A percentile compares a stretch with the other conserved stretches of the same genome.
Evolutionary conservation across 75 land plant genomes (phyloP).

Genomic region (Selaginella tamariscina): DNA sequence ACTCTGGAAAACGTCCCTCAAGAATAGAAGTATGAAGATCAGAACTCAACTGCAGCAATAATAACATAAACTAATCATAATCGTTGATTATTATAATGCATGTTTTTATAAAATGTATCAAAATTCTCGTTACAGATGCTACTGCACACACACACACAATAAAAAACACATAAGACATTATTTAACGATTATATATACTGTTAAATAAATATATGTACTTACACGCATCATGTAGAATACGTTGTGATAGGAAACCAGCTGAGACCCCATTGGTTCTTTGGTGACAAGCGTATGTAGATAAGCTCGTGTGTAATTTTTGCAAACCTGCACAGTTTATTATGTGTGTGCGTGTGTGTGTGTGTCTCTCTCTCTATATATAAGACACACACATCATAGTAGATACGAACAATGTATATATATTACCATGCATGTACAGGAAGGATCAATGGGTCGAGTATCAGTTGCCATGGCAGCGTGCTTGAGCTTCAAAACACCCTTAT

Average conservation of each 20-base stretch:
- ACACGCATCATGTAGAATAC: conserved; percentile 95
- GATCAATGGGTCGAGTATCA: neutral
- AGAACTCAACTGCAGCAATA: conserved; percentile 63
- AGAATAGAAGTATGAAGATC: conserved; percentile 77
- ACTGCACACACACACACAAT: no score
- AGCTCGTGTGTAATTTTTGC: conserved; percentile 79
- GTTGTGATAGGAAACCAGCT: conserved; percentile 94
- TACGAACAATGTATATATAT: no score
- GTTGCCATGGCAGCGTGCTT: conserved; percentile 8
- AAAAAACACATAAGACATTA: neutral
- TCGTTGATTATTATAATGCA: no score
- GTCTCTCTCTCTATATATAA: conserved; percentile 1
- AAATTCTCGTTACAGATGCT: neutral
- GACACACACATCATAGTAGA: neutral
- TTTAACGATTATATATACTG: neutral
- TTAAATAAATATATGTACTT: neutral
- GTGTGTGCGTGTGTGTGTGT: no score
- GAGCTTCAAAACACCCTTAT: conserved; percentile 3
- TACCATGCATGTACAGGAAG: conserved; percentile 9
- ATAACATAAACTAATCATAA: neutral
- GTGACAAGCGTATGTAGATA: conserved; percentile 90
- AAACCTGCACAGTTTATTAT: conserved; percentile 55
- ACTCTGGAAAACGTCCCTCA: conserved; percentile 87
- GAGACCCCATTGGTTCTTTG: conserved; percentile 93
- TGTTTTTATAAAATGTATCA: neutral